Percentiles rank a stretch among this genome's conserved stretches.
Evolutionary conservation across 495 filamentous ascomycete species (phyloP).

Genomic region (Usnea hakonensis): DNA sequence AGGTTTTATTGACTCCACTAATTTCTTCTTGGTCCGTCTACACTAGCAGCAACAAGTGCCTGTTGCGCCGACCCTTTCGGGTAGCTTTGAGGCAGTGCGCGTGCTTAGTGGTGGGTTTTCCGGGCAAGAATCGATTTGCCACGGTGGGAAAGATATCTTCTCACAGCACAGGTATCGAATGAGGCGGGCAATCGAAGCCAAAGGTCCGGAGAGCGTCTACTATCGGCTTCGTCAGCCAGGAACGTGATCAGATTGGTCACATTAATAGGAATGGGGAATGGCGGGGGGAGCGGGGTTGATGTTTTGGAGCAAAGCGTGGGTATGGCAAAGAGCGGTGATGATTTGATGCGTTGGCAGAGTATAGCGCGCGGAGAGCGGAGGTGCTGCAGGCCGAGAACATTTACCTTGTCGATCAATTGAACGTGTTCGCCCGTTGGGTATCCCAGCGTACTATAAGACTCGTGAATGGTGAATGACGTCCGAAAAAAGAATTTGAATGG

Average conservation of each 20-base stretch:
- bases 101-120: conserved; percentile 1
- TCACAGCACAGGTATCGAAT: not conserved
- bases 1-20: conserved; percentile 10
- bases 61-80: not conserved
- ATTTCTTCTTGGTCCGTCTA: not conserved
- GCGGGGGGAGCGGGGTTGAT: conserved; percentile 10
- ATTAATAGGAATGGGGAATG: conserved; percentile 7
- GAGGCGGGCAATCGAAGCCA: conserved; percentile 6
- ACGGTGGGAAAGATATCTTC: conserved; percentile 3
- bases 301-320: conserved; percentile 11
- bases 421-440: not conserved
- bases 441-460: conserved; percentile 9
- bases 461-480: conserved; percentile 13
- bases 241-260: conserved; percentile 12
- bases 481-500: not conserved
- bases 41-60: not conserved
- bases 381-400: conserved; percentile 18
- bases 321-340: conserved; percentile 23
- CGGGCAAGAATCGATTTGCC: conserved; percentile 4
- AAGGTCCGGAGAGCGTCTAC: not conserved
- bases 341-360: conserved; percentile 28
- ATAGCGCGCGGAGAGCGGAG: conserved; percentile 22
- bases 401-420: conserved; percentile 19
- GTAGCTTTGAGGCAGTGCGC: conserved; percentile 14
- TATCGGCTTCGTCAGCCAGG: conserved; percentile 12